Evolutionary conservation across 352 stramenopile species (phyloP), one percentile per base, ranked within the genome.

Genomic region (Globisporangium solare): DNA sequence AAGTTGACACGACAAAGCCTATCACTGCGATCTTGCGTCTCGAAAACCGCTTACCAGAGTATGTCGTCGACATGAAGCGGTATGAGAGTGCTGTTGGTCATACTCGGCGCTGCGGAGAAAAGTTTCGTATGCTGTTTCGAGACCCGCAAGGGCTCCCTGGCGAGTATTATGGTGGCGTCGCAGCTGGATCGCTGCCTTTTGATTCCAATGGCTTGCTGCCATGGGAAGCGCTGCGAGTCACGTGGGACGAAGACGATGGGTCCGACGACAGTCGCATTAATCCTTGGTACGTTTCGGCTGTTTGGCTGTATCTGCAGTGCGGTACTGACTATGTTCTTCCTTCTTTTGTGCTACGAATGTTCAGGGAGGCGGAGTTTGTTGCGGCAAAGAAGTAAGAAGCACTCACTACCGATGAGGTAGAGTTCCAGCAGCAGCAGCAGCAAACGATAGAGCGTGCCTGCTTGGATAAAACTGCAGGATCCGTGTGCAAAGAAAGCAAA

Each of bases 221-320:
- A 12, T 94, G 84, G 81, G 84, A 94, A 63, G 71, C 81, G 8
- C 64, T 92, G 39, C 81, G 79, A 18, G 76, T 94, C 58, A 86
- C 83, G 42, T 94, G 83, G 83, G 81, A 94, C 47, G 80, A 93
- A 81, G 81, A 92, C 55, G 84, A 92, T 47, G 84, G 84, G 31
- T 84, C 78, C 20, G 79, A 89, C 40, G 79, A 92, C 62, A 89
- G 78, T 61, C 75, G 82, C 47, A 87, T 94, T 55, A 94, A 94
- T 48, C 84, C 84, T 50, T 94, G 84, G 84, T 94, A 74, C 57
- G 79, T 76, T 46, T 27, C 24, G 54, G 18, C 4, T 27, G 7
- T 18, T 56, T 46, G 40, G n/a, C 47, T 42, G 22, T 17, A 35
- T 35, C 27, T 46, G 13, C 27, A 54, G 35, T 14, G 46, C 53